phyloP scores from a whole-genome alignment of 2,329 filamentous ascomycete genomes.

The Venturia nashicola region DNA sequence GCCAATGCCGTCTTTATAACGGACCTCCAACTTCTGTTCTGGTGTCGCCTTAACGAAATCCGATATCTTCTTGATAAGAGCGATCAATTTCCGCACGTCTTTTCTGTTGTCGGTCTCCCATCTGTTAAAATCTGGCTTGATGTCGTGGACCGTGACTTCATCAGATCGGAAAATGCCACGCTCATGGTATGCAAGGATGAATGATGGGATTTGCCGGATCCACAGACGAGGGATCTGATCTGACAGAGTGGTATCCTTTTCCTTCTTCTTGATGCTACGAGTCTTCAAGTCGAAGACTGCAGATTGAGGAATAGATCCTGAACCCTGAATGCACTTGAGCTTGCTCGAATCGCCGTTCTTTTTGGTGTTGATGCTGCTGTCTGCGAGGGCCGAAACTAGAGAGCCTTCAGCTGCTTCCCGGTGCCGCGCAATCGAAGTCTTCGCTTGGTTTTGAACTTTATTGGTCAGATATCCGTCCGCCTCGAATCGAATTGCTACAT shows the following conservation, averaged over 20 bases:
- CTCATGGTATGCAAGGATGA: slow-evolving; percentile 39
- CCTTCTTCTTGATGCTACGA: slow-evolving; percentile 15
- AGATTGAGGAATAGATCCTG: slow-evolving; percentile 24
- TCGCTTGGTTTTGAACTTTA: slow-evolving; percentile 15
- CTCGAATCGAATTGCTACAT: slow-evolving; percentile 43
- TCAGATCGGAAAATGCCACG: slow-evolving; percentile 29
- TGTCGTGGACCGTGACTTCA: slow-evolving; percentile 27
- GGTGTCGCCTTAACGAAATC: slow-evolving; percentile 15
- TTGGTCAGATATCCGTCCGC: slow-evolving; percentile 30
- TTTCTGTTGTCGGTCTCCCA: slow-evolving; percentile 32
- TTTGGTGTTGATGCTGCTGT: slow-evolving; percentile 10
- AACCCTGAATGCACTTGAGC: slow-evolving; percentile 16
- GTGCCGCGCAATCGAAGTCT: background rate
- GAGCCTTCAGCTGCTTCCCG: background rate
- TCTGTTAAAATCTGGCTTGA: slow-evolving; percentile 21
- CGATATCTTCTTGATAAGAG: slow-evolving; percentile 21
- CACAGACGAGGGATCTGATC: slow-evolving; percentile 36
- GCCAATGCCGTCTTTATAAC: slow-evolving; percentile 17
- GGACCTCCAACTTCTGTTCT: slow-evolving; percentile 22
- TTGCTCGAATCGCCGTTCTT: background rate
- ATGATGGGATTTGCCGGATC: slow-evolving; percentile 38
- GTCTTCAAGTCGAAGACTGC: slow-evolving; percentile 44
- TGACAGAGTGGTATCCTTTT: slow-evolving; percentile 22
- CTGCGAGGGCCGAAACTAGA: background rate
- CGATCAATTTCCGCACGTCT: slow-evolving; percentile 17